A percentile compares a stretch with the other conserved stretches of the same genome.
phyloP scores from a whole-genome alignment of 306 rosid species.

The Castanea sativa region DNA sequence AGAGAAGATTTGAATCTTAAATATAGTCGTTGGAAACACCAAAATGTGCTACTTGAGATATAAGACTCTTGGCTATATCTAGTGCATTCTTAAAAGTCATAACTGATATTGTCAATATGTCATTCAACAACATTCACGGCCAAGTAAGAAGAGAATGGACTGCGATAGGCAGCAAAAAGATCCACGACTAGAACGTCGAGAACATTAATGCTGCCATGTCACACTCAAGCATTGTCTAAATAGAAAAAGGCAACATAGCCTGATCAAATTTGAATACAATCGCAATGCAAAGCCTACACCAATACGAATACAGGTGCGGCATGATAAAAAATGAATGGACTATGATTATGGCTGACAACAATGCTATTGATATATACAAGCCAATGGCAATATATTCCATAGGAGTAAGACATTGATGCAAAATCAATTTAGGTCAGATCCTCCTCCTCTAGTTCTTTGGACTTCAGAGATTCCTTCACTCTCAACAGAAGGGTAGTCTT shows the following conservation, averaged over 20 bases:
- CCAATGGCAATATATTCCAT: slow-evolving; percentile 16
- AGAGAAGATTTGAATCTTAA: no score
- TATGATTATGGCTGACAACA: not conserved
- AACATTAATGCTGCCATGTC: no score
- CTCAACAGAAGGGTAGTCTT: slow-evolving; percentile 40
- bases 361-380: not conserved
- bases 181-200: no score
- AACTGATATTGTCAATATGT: no score
- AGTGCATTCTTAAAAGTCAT: no score
- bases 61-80: no score
- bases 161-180: no score
- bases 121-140: no score
- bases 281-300: not conserved
- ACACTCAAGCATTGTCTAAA: no score
- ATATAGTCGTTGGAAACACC: no score
- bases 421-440: slow-evolving; percentile 44
- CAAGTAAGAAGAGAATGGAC: no score
- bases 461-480: slow-evolving; percentile 43
- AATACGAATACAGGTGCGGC: not conserved
- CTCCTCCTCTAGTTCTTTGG: slow-evolving; percentile 49
- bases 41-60: no score
- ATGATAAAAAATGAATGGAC: not conserved
- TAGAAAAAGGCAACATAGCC: not conserved
- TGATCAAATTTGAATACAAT: not conserved
- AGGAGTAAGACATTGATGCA: not conserved